phyloP scores from a whole-genome alignment of 2,329 filamentous ascomycete species.

The Harringtonia aguacate region DNA sequence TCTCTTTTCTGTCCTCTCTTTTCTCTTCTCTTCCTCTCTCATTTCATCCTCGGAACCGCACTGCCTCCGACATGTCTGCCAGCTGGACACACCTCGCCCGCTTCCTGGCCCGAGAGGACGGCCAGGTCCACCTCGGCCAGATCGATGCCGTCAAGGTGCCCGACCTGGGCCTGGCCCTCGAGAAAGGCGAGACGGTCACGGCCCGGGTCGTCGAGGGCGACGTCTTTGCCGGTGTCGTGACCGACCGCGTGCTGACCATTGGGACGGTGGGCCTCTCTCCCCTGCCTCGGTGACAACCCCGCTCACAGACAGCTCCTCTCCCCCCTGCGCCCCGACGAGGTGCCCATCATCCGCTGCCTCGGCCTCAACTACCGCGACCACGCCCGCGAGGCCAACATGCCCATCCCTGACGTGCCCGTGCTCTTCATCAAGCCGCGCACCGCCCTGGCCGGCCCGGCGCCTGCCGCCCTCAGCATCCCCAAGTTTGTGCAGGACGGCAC shows the following conservation, averaged over 20 bases:
- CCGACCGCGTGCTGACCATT: conserved; percentile 16
- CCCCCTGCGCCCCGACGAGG: conserved; percentile 22
- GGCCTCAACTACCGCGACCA: conserved; percentile 34
- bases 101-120: conserved; percentile 29
- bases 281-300: neutral
- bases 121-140: conserved; percentile 27
- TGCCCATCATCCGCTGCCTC: conserved; percentile 31
- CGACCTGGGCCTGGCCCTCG: conserved; percentile 23
- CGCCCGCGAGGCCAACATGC: conserved; percentile 24
- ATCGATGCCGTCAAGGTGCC: conserved; percentile 19
- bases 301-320: conserved; percentile 16
- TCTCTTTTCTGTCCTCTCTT: no score
- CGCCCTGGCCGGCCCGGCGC: conserved; percentile 21
- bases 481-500: conserved; percentile 22
- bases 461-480: conserved; percentile 19
- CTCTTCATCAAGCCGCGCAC: conserved; percentile 28
- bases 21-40: no score
- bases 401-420: conserved; percentile 22
- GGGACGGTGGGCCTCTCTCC: neutral
- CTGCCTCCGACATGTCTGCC: no score
- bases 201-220: conserved; percentile 22
- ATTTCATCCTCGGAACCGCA: no score
- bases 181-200: conserved; percentile 20
- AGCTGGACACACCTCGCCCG: conserved; percentile 29
- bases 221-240: conserved; percentile 23